A percentile compares a stretch with the other conserved stretches of the same genome.
Evolutionary conservation across 2,329 filamentous ascomycete genomes (phyloP).

Genomic region (Fusarium irregulare): DNA sequence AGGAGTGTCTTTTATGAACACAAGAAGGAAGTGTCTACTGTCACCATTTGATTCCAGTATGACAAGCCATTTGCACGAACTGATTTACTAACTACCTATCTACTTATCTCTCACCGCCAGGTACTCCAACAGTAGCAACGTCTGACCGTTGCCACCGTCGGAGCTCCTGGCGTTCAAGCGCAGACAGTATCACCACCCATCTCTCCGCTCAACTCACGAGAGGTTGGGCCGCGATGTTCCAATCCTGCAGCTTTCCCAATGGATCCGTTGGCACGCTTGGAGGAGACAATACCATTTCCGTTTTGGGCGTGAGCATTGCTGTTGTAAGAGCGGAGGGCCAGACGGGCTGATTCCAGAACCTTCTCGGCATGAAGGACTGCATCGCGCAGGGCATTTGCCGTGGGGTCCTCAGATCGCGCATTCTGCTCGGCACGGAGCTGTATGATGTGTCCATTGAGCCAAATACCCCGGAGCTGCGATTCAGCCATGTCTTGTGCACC

Average conservation of each 20-base stretch:
- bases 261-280: slow-evolving; percentile 41
- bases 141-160: slow-evolving; percentile 15
- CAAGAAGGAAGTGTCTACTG: slow-evolving; percentile 5
- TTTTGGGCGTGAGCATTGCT: slow-evolving; percentile 25
- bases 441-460: slow-evolving; percentile 71
- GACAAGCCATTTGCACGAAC: slow-evolving; percentile 17
- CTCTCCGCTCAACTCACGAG: slow-evolving; percentile 68
- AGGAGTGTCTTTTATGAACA: slow-evolving; percentile 7
- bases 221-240: slow-evolving; percentile 60
- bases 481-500: slow-evolving; percentile 71
- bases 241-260: slow-evolving; percentile 41
- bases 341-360: slow-evolving; percentile 58
- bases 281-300: slow-evolving; percentile 23
- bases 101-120: slow-evolving; percentile 12
- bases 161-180: slow-evolving; percentile 34
- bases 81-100: slow-evolving; percentile 4
- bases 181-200: slow-evolving; percentile 69
- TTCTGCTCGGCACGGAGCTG: slow-evolving; percentile 61
- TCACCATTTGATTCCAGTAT: slow-evolving; percentile 11
- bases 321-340: slow-evolving; percentile 56
- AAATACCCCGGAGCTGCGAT: slow-evolving; percentile 66
- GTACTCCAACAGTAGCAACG: slow-evolving; percentile 26
- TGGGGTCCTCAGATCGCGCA: slow-evolving; percentile 51
- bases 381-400: slow-evolving; percentile 56
- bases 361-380: slow-evolving; percentile 60